phyloP scores from a whole-genome alignment of 495 filamentous ascomycete species.

The Penicillium steckii region DNA sequence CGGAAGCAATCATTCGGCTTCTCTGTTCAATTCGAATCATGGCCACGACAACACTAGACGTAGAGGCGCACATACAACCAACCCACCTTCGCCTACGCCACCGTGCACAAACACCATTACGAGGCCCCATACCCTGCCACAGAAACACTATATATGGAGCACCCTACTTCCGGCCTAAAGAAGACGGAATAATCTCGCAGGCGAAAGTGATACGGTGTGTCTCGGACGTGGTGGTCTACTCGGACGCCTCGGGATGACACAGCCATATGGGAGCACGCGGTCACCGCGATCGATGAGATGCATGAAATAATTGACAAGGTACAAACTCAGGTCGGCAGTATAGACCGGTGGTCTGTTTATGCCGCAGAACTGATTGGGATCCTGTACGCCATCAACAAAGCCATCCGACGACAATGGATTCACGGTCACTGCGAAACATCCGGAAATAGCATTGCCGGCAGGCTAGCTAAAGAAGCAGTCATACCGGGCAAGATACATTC shows the following conservation, averaged over 20 bases:
- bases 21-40: not conserved
- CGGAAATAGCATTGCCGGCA: slow-evolving; percentile 11
- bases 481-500: slow-evolving; percentile 12
- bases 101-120: not conserved
- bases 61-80: not conserved
- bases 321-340: slow-evolving; percentile 22
- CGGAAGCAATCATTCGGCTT: not conserved
- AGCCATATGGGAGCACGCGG: slow-evolving; percentile 14
- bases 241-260: slow-evolving; percentile 18
- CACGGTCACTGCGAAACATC: slow-evolving; percentile 10
- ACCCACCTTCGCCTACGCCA: not conserved
- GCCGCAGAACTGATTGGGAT: slow-evolving; percentile 22
- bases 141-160: not conserved
- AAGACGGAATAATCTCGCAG: not conserved
- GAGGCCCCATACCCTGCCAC: not conserved
- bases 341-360: slow-evolving; percentile 23
- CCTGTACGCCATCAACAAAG: slow-evolving; percentile 18
- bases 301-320: slow-evolving; percentile 6
- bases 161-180: not conserved
- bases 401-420: slow-evolving; percentile 20
- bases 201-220: not conserved
- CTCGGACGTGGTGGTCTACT: slow-evolving; percentile 18
- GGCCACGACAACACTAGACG: not conserved
- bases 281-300: slow-evolving; percentile 6
- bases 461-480: slow-evolving; percentile 9